Percentiles rank a stretch among this genome's conserved stretches.
These are phyloP conservation scores for Liquidambar formosana DNA, from an alignment of 164 flowering plant species.

Conservation along the genomic window DNA sequence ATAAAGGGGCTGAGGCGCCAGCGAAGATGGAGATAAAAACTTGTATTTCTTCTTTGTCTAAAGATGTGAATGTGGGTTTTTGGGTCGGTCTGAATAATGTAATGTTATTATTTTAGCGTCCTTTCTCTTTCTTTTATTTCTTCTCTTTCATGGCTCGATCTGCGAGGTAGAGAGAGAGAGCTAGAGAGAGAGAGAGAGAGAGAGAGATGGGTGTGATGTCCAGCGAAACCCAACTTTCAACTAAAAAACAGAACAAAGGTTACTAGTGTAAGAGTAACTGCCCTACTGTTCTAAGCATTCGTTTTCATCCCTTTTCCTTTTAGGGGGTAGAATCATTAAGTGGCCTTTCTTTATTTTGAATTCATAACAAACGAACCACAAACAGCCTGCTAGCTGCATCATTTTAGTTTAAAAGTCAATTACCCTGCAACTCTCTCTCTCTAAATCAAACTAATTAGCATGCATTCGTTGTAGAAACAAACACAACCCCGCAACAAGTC, in stretches of 20 bases:
- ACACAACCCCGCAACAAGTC: no score
- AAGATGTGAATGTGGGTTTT: neutral
- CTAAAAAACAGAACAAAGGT: neutral
- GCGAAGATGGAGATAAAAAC: conserved; percentile 1
- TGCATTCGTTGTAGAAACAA: no score
- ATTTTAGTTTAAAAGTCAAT: no score
- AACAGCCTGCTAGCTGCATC: no score
- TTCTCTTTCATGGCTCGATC: conserved; percentile 6
- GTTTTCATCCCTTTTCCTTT: neutral
- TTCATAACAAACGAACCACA: no score
- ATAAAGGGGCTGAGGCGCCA: conserved; percentile 13
- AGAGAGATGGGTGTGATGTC: neutral
- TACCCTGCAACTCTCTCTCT: no score
- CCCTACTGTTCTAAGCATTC: no score
- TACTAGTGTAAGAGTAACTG: neutral
- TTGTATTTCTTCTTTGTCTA: conserved; percentile 1
- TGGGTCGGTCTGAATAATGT: neutral
- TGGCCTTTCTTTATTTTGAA: no score
- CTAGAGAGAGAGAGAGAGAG: neutral
- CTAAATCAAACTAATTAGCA: no score
- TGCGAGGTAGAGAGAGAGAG: neutral
- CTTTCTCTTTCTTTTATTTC: neutral
- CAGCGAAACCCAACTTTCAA: neutral
- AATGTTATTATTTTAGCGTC: neutral
- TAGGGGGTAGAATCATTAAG: neutral